phyloP scores from a whole-genome alignment of 805 yeast species.

The Jamesozyma piceae region DNA sequence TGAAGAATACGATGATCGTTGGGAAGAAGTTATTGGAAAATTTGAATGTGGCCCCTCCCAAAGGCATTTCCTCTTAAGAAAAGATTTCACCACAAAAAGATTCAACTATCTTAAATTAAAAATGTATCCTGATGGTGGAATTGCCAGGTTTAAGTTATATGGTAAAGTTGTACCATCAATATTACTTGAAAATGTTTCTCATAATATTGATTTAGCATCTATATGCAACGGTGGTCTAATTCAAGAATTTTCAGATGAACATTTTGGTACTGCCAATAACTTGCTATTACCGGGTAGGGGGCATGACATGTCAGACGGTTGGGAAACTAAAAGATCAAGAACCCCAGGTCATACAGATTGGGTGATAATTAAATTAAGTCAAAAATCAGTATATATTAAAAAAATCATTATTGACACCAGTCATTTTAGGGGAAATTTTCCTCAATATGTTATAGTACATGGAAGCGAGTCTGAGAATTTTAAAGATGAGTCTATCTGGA shows the following conservation, averaged over 20 bases:
- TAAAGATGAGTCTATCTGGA: constrained; percentile 47
- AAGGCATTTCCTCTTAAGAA: constrained; percentile 69
- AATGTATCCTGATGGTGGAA: constrained; percentile 98
- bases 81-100: constrained; percentile 43
- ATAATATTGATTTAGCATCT: constrained; percentile 59
- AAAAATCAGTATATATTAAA: constrained; percentile 41
- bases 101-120: constrained; percentile 76
- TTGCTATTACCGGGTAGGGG: constrained; percentile 90
- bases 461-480: constrained; percentile 32
- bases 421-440: constrained; percentile 90
- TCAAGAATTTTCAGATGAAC: constrained; percentile 77
- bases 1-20: constrained; percentile 33
- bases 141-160: constrained; percentile 84
- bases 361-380: constrained; percentile 78
- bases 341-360: constrained; percentile 80
- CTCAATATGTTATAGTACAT: constrained; percentile 66
- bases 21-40: constrained; percentile 66
- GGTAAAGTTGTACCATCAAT: constrained; percentile 56
- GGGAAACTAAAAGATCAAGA: constrained; percentile 94
- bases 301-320: constrained; percentile 93
- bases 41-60: constrained; percentile 84
- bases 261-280: constrained; percentile 87
- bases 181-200: neutral
- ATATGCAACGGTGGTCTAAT: constrained; percentile 87
- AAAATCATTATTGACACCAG: constrained; percentile 80